Base-by-base conservation (phyloP, 495 filamentous ascomycete species). In the Aspergillus steynii region DNA sequence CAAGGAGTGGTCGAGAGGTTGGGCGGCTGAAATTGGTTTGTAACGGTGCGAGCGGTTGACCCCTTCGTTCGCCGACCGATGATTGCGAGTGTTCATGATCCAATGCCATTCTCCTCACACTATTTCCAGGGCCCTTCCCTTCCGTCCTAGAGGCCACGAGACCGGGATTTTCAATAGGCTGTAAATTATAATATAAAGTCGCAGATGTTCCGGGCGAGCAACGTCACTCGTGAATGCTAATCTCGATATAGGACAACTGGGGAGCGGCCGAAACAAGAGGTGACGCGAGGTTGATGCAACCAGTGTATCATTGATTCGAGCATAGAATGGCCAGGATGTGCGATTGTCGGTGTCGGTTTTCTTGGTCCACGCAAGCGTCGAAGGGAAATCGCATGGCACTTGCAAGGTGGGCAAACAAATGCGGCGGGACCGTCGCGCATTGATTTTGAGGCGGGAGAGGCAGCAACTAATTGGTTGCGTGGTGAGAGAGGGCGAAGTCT, bases 1-100 rank as follows among this genome's bases (percentile, higher is more conserved):
- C 50, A 53, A 61, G 27, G 52, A 58, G 3, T 9, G 59, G 50
- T 4, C 55, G 65, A 29, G 71, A 61, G 10, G 63, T 65, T 31
- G 74, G 75, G 28, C 72, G 71, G 54, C 70, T 77, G 61, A 79
- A 77, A 56, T 75, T 77, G 53, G 76, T 79, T 58, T 77, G 70
- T 32, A 79, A 58, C 5, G 76, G 76, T 5, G 75, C 62, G 4
- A 79, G 61, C 28, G 53, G 69, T 50, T 73, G 76, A 8, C 76
- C 76, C 70, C 76, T 69, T 37, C 75, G 76, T 58, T 77, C 75
- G 59, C 70, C 70, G 57, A 79, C 67, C 27, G 74, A 75, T 14
- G 72, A 65, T 46, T 55, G 63, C 52, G 66, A 29, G 9, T 58
- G 45, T 29, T 63, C 63, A 26, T 56, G 56, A 46, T 68, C 62